Conservation (phyloP, 2,329 filamentous ascomycete species). For the Venturia effusa region DNA sequence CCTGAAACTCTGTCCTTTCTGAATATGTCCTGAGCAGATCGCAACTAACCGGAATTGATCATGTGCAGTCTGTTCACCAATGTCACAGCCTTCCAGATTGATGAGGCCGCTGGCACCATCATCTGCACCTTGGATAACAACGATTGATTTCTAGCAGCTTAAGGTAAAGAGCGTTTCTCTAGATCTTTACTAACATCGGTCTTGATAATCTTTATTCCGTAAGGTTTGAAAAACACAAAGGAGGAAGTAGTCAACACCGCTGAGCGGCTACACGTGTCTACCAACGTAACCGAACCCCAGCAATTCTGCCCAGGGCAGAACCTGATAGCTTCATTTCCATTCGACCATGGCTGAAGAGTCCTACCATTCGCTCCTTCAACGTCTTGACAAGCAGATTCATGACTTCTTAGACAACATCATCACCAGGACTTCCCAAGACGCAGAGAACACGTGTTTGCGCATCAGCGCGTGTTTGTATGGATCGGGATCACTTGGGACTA, state of each 20-base stretch:
- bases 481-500: background rate
- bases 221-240: too few relatives aligned
- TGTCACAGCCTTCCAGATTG: too few relatives aligned
- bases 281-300: background rate
- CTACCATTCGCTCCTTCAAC: background rate
- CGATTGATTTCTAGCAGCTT: too few relatives aligned
- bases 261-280: background rate
- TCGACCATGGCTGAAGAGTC: background rate
- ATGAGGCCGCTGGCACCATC: too few relatives aligned
- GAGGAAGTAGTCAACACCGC: too few relatives aligned
- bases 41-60: too few relatives aligned
- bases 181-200: too few relatives aligned
- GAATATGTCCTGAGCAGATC: too few relatives aligned
- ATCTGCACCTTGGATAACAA: too few relatives aligned
- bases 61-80: too few relatives aligned
- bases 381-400: background rate
- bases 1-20: background rate
- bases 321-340: background rate
- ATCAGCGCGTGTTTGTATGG: background rate
- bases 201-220: too few relatives aligned
- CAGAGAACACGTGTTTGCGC: background rate
- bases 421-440: background rate
- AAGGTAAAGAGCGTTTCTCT: too few relatives aligned
- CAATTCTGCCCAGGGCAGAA: background rate
- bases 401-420: background rate